Percentiles rank a stretch among this genome's conserved stretches.
Evolutionary conservation across 192 early-diverging fungal species (phyloP).

Genomic region (Chytriomyces sp.): DNA sequence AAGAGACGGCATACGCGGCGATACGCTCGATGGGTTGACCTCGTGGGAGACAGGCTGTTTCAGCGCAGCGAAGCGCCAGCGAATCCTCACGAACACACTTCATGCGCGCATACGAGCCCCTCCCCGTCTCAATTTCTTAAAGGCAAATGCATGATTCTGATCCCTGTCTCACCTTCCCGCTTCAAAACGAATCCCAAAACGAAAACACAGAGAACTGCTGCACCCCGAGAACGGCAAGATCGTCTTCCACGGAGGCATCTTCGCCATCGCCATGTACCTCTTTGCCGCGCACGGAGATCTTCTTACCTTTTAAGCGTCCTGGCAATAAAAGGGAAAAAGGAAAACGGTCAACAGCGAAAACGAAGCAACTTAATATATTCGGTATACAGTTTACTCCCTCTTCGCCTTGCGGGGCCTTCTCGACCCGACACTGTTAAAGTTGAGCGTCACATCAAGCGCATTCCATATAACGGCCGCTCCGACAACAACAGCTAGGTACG

Average conservation of each 20-base stretch:
- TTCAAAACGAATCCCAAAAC: not conserved
- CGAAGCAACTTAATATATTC: not conserved
- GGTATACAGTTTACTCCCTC: not conserved
- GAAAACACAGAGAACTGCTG: slow-evolving; percentile 22
- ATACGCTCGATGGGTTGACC: no score
- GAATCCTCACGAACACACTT: no score
- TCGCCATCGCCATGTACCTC: slow-evolving; percentile 26
- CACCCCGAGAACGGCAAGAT: slow-evolving; percentile 32
- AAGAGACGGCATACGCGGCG: no score
- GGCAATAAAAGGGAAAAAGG: not conserved
- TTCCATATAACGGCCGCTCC: slow-evolving; percentile 17
- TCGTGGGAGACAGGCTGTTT: no score
- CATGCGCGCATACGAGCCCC: no score
- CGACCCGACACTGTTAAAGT: slow-evolving; percentile 7
- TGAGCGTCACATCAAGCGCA: slow-evolving; percentile 15
- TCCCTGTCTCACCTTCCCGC: not conserved
- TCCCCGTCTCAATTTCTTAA: no score
- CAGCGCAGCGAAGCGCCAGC: no score
- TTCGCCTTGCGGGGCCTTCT: not conserved
- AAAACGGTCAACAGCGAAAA: slow-evolving; percentile 2
- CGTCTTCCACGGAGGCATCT: slow-evolving; percentile 35
- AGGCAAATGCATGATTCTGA: no score
- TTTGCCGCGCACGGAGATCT: slow-evolving; percentile 16
- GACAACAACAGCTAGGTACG: slow-evolving; percentile 3
- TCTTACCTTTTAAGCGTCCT: slow-evolving; percentile 20